Evolutionary conservation across 2,329 filamentous ascomycete genomes (phyloP).

Genomic region (Penicillium thymicola): DNA sequence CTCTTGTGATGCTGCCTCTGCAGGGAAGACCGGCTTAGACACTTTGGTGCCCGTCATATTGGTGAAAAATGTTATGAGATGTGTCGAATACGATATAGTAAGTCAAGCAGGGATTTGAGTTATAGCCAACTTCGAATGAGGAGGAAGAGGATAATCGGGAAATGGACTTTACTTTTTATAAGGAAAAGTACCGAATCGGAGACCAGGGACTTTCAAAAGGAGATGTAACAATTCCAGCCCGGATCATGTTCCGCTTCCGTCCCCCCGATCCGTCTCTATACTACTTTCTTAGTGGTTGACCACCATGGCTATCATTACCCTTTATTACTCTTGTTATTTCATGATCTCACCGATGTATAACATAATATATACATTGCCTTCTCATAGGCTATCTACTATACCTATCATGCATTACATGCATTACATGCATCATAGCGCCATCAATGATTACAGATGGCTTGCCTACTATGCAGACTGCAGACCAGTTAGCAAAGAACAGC

Average conservation of each 20-base stretch:
- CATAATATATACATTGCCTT: neutral
- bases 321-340: neutral
- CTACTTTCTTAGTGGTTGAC: neutral
- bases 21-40: constrained; percentile 30
- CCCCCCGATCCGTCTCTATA: constrained; percentile 10
- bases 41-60: constrained; percentile 12
- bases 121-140: neutral
- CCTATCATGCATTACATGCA: neutral
- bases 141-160: neutral
- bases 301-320: neutral
- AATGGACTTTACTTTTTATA: constrained; percentile 17
- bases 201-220: neutral
- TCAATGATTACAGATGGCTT: neutral
- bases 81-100: neutral
- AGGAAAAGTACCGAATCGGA: constrained; percentile 1
- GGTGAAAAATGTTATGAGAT: neutral
- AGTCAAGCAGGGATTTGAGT: neutral
- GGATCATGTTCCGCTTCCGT: constrained; percentile 27
- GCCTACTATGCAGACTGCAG: neutral
- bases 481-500: neutral
- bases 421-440: neutral
- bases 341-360: neutral
- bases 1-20: constrained; percentile 30
- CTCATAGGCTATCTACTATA: neutral
- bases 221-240: constrained; percentile 9